phyloP scores from a whole-genome alignment of 768 basidiomycete species.

The Cantharellus anzutake region DNA sequence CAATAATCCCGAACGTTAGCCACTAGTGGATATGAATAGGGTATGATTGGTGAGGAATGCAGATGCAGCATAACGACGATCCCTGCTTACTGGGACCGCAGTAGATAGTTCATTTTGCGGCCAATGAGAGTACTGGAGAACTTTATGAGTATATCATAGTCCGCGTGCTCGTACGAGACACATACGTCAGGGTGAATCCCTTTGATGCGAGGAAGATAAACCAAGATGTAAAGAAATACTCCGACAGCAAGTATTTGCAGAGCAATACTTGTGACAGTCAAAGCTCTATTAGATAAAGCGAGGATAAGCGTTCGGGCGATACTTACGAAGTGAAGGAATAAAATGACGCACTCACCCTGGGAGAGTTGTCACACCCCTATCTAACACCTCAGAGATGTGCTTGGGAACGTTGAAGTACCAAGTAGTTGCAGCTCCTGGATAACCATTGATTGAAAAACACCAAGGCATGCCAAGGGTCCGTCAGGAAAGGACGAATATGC shows the following conservation, averaged over 20 bases:
- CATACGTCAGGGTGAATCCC: constrained; percentile 6
- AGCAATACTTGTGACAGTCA: not conserved
- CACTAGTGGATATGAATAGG: not conserved
- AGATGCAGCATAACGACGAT: not conserved
- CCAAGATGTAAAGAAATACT: constrained; percentile 7
- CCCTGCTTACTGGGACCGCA: not conserved
- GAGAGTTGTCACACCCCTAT: not conserved
- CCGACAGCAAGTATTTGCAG: not conserved
- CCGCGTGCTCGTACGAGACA: not conserved
- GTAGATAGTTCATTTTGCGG: not conserved
- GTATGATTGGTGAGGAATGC: not conserved
- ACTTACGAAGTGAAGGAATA: not conserved
- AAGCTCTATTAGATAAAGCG: not conserved
- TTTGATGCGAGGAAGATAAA: constrained; percentile 8
- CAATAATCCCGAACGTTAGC: not conserved
- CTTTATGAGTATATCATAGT: not conserved
- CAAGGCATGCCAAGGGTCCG: too few species aligned
- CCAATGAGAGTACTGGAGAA: not conserved
- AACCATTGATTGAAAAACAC: too few species aligned
- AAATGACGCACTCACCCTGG: not conserved
- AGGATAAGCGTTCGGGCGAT: not conserved
- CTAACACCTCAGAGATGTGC: not conserved
- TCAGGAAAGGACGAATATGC: too few species aligned
- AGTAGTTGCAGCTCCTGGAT: not conserved
- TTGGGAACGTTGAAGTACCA: not conserved